Conservation (phyloP, 2,329 filamentous ascomycete species). For the Exophiala dermatitidis region DNA sequence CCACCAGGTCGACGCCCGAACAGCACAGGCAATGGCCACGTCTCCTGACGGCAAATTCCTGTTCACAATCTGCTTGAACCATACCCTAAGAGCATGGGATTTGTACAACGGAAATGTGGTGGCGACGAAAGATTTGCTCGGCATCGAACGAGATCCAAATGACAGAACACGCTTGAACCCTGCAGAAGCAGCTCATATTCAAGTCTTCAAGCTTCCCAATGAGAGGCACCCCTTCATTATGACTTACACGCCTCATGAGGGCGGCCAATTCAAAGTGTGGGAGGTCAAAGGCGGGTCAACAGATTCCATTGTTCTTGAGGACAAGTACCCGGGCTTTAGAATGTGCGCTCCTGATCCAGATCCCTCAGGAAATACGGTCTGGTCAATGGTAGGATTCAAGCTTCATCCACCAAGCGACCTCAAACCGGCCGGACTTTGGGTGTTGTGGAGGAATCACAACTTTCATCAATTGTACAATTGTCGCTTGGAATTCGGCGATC, state of each 20-base stretch:
- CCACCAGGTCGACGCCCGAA: conserved; percentile 37
- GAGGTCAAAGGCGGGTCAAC: conserved; percentile 58
- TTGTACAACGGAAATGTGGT: conserved; percentile 70
- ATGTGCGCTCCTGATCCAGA: conserved; percentile 59
- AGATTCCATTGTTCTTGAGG: conserved; percentile 54
- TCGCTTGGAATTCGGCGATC: conserved; percentile 61
- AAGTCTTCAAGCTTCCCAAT: conserved; percentile 51
- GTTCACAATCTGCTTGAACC: conserved; percentile 82
- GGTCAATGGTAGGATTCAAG: conserved; percentile 72
- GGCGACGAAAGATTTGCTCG: conserved; percentile 69
- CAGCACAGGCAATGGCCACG: conserved; percentile 39
- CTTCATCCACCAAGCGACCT: conserved; percentile 48
- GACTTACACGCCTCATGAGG: conserved; percentile 80
- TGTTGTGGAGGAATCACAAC: conserved; percentile 78
- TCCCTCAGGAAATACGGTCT: conserved; percentile 63
- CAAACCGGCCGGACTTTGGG: conserved; percentile 61
- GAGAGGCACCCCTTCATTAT: conserved; percentile 45
- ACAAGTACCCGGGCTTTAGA: conserved; percentile 58
- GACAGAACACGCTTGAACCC: conserved; percentile 74
- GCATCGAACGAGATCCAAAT: conserved; percentile 57
- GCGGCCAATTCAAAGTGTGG: conserved; percentile 94
- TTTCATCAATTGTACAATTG: conserved; percentile 68
- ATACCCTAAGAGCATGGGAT: conserved; percentile 85
- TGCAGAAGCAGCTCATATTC: conserved; percentile 67
- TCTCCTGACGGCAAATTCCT: conserved; percentile 45